Evolutionary conservation across 441 rosid species (phyloP), one percentile per base, ranked within the genome.

Genomic region (Adansonia grandidieri): DNA sequence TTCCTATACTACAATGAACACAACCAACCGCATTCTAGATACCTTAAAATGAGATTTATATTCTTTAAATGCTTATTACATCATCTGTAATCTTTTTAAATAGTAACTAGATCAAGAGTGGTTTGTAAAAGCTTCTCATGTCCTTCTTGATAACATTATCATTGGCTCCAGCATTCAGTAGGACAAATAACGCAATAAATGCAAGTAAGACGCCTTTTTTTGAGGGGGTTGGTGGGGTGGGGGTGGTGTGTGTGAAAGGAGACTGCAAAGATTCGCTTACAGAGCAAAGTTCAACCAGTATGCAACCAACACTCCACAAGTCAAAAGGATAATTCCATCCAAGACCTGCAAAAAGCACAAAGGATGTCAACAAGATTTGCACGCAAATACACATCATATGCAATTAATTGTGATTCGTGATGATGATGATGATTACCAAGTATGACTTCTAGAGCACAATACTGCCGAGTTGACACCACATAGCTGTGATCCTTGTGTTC

Each of bases 291-390:
- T 94, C 97, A 73, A 91, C 91, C 71, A 94, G 88, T 77, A 94
- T 94, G 88, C 98, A 94, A 66, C 97, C 98, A 10, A 91, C 88
- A 81, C 97, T 94, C 97, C 97, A 94, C 77, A 94, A 80, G 79
- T 95, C 97, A 84, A 97, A 95, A 63, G 98, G 92, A 86, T 93
- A 93, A 63, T 88, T 93, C 98, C 97, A 95, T 79, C 97, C 95
- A 78, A 95, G 86, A 57, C 98, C 98, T 94, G 85, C 66, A 79
- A 74, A 83, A 51, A 75, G 10, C 14, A 69, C 2, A 48, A 37
- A 37, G 45, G 14, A 13, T 40, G 48, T 62, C 67, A 42, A 70
- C 20, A 73, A 58, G 74, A 65, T 19, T 42, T 24, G 6, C 45
- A 45, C 63, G 7, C 24, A 64, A 14, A 15, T 6, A 74, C 53